Conservation (phyloP, 176 grass and related monocot genomes). For the Zoysia pacifica region DNA sequence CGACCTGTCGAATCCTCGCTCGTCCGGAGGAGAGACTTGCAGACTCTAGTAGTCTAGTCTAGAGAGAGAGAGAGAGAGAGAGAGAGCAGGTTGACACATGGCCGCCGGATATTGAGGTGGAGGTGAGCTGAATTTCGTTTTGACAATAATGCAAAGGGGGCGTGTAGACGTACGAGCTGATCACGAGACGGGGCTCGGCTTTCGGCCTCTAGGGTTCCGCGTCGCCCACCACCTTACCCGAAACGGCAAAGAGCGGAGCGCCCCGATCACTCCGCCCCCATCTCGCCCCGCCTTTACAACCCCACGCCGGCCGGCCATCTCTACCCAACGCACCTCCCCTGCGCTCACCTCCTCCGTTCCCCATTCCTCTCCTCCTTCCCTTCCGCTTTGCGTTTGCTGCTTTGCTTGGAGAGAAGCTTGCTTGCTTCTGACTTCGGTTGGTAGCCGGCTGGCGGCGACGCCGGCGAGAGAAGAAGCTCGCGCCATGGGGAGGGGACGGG, state of each 20-base stretch:
- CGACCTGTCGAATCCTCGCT: constrained; percentile 44
- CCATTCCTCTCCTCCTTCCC: not conserved
- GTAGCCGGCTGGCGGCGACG: no score
- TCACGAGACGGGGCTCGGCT: constrained; percentile 17
- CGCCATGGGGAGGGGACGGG: constrained; percentile 84
- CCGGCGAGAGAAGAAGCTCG: no score
- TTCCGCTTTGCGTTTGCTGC: not conserved
- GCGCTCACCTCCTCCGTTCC: not conserved
- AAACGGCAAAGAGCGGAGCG: constrained; percentile 44
- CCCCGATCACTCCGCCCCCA: constrained; percentile 18
- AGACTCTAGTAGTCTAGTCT: not conserved
- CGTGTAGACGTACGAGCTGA: constrained; percentile 33
- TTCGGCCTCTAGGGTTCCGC: constrained; percentile 49
- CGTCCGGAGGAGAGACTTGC: not conserved
- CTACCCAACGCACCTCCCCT: not conserved
- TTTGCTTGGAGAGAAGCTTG: not conserved
- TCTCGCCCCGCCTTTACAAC: constrained; percentile 26
- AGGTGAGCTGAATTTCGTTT: constrained; percentile 19
- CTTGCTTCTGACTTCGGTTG: not conserved
- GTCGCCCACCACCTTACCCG: constrained; percentile 44
- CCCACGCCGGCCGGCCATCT: not conserved
- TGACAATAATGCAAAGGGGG: constrained; percentile 24
- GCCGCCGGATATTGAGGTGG: constrained; percentile 26
- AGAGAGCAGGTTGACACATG: constrained; percentile 20
- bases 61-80: not conserved